These are phyloP conservation scores for Puccinellia tenuiflora DNA, from an alignment of 176 grass and related monocot species.

Conservation along the genomic window DNA sequence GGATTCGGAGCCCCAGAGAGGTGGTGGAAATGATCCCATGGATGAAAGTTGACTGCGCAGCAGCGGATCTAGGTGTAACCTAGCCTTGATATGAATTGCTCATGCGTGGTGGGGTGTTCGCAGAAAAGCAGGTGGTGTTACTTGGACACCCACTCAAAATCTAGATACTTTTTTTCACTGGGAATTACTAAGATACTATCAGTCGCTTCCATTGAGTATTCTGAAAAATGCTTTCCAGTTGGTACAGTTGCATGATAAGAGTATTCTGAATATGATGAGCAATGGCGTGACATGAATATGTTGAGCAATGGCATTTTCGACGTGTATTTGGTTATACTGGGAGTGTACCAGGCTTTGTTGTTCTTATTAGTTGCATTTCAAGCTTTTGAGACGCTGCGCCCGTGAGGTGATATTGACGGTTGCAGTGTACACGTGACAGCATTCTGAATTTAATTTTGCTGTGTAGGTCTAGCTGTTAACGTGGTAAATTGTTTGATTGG, in stretches of 20 bases:
- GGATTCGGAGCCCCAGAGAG: slow-evolving; percentile 18
- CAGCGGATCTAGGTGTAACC: background rate
- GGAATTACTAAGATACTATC: background rate
- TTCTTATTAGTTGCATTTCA: too few species aligned
- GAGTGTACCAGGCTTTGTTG: too few species aligned
- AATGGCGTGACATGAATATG: background rate
- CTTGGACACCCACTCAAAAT: background rate
- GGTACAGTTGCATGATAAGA: background rate
- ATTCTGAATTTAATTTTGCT: too few species aligned
- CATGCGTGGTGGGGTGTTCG: background rate
- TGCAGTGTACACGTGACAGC: too few species aligned
- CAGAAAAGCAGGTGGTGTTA: background rate
- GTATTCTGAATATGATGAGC: background rate
- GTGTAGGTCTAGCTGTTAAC: too few species aligned
- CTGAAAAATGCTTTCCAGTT: too few species aligned
- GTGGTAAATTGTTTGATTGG: too few species aligned
- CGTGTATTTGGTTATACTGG: too few species aligned
- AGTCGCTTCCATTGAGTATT: background rate
- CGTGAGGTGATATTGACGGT: too few species aligned
- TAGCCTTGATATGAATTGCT: background rate
- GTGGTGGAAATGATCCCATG: slow-evolving; percentile 55
- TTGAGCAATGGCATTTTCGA: too few species aligned
- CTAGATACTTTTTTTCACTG: background rate
- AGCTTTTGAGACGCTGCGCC: too few species aligned
- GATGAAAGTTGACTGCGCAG: slow-evolving; percentile 67